Evolutionary conservation across 257 asterid species (phyloP), one percentile per base, ranked within the genome.

Genomic region (Lycium ferocissimum): DNA sequence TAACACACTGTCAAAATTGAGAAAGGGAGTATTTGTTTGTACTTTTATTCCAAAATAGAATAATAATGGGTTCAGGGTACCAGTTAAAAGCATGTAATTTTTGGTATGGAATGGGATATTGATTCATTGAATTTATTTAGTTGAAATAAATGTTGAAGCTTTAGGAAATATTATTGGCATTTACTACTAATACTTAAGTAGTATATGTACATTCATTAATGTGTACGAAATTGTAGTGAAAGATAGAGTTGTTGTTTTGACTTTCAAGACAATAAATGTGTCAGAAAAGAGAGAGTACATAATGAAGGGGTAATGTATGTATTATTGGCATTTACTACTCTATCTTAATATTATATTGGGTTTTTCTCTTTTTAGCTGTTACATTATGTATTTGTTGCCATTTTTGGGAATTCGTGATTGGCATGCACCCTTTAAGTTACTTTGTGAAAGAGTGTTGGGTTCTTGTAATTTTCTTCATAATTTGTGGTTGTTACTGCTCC

Each of bases 401-500:
- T 17, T 26, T 62, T 61, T 86, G 85, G 87, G 86, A 76, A 51
- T 11, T 51, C 22, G 6, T 38, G 83, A 81, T 89, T 83, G 87
- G 88, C 95, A 92, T 86, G 95, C 91, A 88, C 78, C 58, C 79
- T 86, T 83, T 38, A 70, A 8, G 54, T 83, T 86, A 73, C 88
- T 22, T 54, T 83, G 83, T 66, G 86, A 78, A 89, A 62, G 82
- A 76, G 81, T 85, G 81, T 81, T 88, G 89, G 90, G 89, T 84
- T 80, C 18, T 59, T 56, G 33, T 33, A 81, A 22, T 85, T 87
- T 84, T 84, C 81, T 57, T 76, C 71, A 83, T 26, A 26, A 26
- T 26, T 26, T 26, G 33, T 26, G 33, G 33, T 26, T 26, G 33
- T 26, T 26, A 26, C 33, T 26, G 33, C 33, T 26, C 33, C 33